phyloP scores from a whole-genome alignment of 768 basidiomycete species.

The Termitomyces sp. region DNA sequence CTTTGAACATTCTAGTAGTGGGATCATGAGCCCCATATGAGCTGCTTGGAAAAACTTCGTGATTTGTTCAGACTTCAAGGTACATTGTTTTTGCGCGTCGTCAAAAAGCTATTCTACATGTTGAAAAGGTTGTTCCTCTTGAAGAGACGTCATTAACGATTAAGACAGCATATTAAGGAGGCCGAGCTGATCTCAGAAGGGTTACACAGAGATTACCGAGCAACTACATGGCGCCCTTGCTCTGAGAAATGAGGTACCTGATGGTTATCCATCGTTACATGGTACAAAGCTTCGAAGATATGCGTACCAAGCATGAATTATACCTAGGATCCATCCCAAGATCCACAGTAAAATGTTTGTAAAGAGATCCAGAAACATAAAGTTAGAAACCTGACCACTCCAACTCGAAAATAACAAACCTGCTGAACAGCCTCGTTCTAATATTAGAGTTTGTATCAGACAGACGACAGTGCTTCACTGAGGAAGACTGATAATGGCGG shows the following conservation, averaged over 20 bases:
- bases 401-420: constrained; percentile 1
- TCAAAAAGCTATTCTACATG: background rate
- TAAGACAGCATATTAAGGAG: background rate
- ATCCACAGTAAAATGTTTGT: constrained; percentile 37
- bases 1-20: too few relatives aligned
- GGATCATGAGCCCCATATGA: too few relatives aligned
- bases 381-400: background rate
- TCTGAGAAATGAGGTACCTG: constrained; percentile 1
- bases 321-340: constrained; percentile 51
- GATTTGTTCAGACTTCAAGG: too few relatives aligned
- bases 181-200: background rate
- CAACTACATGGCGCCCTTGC: background rate
- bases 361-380: constrained; percentile 24
- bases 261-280: background rate
- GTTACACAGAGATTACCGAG: background rate
- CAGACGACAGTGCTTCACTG: background rate
- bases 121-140: background rate
- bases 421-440: constrained; percentile 13
- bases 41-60: too few relatives aligned
- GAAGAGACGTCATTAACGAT: background rate
- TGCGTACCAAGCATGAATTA: constrained; percentile 36
- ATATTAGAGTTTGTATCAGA: background rate
- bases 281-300: background rate
- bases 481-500: constrained; percentile 1
- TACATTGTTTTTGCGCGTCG: too few relatives aligned